Evolutionary conservation across 83 land plant species (phyloP).

Genomic region (Isoetes engelmannii): DNA sequence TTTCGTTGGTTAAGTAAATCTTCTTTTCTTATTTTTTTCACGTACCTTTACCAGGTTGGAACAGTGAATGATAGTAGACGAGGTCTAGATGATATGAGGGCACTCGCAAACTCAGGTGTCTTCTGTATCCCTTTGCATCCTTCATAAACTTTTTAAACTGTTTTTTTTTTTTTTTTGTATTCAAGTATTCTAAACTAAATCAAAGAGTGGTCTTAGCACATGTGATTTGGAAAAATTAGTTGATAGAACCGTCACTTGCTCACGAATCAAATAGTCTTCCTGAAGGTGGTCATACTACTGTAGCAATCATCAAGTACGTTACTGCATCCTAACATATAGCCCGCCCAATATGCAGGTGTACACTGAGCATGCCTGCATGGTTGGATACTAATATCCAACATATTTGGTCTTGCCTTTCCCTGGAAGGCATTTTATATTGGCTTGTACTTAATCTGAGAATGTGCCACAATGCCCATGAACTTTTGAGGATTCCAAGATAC

Average conservation of each 20-base stretch:
- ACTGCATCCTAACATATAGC: too few species aligned
- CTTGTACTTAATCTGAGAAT: too few species aligned
- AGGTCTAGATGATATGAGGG: slow-evolving; percentile 38
- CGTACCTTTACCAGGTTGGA: slow-evolving; percentile 46
- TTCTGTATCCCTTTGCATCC: neutral
- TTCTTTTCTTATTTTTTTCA: slow-evolving; percentile 4
- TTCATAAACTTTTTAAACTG: neutral
- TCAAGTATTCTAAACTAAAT: neutral
- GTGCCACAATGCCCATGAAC: too few species aligned
- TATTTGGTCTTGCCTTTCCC: too few species aligned
- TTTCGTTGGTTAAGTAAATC: too few species aligned
- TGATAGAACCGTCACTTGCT: neutral
- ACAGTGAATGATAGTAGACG: slow-evolving; percentile 46
- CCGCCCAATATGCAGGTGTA: too few species aligned
- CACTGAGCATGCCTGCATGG: too few species aligned
- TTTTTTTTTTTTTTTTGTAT: neutral
- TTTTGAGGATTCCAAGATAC: too few species aligned
- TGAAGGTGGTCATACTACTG: too few species aligned
- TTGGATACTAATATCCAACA: too few species aligned
- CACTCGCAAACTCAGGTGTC: slow-evolving; percentile 52
- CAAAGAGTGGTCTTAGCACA: neutral
- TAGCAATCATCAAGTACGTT: too few species aligned
- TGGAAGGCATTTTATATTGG: too few species aligned
- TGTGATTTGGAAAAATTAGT: neutral
- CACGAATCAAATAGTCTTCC: neutral